A percentile compares a stretch with the other conserved stretches of the same genome.
Evolutionary conservation across 768 basidiomycete genomes (phyloP).

Genomic region (Pleurotus ostreatus): DNA sequence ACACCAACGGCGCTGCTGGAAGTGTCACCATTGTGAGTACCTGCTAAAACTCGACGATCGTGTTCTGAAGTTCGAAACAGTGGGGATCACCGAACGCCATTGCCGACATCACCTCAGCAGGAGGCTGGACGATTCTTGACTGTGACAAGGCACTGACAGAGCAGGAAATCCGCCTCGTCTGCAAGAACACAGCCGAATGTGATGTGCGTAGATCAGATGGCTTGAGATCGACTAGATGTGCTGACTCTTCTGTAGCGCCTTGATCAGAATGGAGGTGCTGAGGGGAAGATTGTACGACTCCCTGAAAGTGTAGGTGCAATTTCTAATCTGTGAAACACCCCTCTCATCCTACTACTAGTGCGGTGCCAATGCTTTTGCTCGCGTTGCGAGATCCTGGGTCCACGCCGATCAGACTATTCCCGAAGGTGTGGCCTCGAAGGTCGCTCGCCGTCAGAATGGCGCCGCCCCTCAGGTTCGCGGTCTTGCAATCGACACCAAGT

Average conservation of each 20-base stretch:
- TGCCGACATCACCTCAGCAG: conserved; percentile 1
- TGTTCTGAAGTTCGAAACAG: conserved; percentile 1
- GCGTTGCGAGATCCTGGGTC: conserved; percentile 36
- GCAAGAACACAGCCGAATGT: conserved; percentile 11
- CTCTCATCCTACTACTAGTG: conserved; percentile 26
- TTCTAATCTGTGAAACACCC: conserved; percentile 23
- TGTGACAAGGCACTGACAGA: background rate
- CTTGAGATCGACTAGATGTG: conserved; percentile 25
- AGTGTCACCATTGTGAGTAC: conserved; percentile 10
- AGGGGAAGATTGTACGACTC: conserved; percentile 50
- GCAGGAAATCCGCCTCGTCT: conserved; percentile 9
- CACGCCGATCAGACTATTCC: conserved; percentile 42
- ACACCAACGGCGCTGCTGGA: background rate
- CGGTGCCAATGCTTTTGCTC: conserved; percentile 34
- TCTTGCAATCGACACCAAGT: conserved; percentile 37
- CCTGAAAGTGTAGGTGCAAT: conserved; percentile 46
- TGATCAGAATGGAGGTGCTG: conserved; percentile 35
- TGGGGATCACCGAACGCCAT: conserved; percentile 1
- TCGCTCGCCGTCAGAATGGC: conserved; percentile 22
- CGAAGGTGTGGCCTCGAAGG: conserved; percentile 17
- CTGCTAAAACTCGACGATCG: background rate
- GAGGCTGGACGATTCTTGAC: conserved; percentile 1
- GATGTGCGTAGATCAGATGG: conserved; percentile 29
- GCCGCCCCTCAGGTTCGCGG: conserved; percentile 37
- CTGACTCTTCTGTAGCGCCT: conserved; percentile 38